phyloP scores from a whole-genome alignment of 176 grass and related monocot species.

The Musa troglodytarum region DNA sequence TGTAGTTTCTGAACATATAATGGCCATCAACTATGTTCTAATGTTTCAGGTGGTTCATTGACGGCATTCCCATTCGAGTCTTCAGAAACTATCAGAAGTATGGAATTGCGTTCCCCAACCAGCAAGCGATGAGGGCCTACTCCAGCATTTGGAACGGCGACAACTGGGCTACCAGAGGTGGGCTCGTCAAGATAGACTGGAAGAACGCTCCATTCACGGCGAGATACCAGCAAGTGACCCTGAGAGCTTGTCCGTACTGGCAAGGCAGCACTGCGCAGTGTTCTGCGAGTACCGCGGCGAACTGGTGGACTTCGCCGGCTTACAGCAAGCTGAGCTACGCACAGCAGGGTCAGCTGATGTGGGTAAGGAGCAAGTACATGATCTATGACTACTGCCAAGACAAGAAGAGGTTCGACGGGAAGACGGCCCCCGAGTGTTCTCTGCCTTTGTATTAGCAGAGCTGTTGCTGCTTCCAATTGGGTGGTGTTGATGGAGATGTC shows the following conservation, averaged over 20 bases:
- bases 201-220: not conserved
- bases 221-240: not conserved
- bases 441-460: not conserved
- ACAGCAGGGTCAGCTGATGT: not conserved
- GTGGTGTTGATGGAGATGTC: too few species aligned
- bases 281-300: not conserved
- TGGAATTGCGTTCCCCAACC: constrained; percentile 33
- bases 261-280: not conserved
- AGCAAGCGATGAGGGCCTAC: constrained; percentile 39
- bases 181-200: constrained; percentile 1
- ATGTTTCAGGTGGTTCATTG: constrained; percentile 37
- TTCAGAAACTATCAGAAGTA: constrained; percentile 50
- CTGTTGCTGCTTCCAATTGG: too few species aligned
- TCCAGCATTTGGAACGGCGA: constrained; percentile 6
- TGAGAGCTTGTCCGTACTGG: not conserved
- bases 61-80: constrained; percentile 36
- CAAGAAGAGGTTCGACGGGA: not conserved
- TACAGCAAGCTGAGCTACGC: not conserved
- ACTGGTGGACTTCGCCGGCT: not conserved
- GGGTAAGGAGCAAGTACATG: not conserved
- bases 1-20: not conserved
- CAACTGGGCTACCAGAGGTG: not conserved
- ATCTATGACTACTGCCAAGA: not conserved
- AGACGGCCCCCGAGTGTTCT: not conserved
- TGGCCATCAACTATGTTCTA: not conserved